phyloP scores from a whole-genome alignment of 1,139 yeast species.

The Kurtzmaniella natalensis region DNA sequence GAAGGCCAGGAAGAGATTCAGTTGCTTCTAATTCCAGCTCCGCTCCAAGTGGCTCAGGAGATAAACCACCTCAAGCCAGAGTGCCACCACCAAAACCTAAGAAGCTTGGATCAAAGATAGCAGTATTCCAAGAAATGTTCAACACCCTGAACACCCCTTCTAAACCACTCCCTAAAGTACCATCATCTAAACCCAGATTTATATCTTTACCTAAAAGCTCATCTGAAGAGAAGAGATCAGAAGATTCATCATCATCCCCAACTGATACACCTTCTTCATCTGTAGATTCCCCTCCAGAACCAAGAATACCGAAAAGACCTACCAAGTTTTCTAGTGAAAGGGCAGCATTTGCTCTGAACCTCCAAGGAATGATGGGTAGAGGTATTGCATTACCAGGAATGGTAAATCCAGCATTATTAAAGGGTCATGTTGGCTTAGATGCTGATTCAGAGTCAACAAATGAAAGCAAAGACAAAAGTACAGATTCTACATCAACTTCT shows the following conservation, averaged over 20 bases:
- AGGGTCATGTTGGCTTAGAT: no score
- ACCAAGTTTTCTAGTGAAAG: constrained; percentile 29
- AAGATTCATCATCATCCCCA: constrained; percentile 3
- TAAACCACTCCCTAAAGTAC: background rate
- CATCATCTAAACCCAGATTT: background rate
- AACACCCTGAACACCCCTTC: constrained; percentile 18
- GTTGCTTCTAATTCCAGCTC: no score
- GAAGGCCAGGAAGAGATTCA: constrained; percentile 10
- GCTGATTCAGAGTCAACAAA: no score
- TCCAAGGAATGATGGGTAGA: constrained; percentile 48
- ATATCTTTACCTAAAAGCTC: constrained; percentile 1
- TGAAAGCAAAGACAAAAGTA: constrained; percentile 7
- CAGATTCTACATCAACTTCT: constrained; percentile 7
- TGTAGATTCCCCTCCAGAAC: no score
- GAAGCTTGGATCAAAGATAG: constrained; percentile 70
- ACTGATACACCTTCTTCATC: constrained; percentile 6
- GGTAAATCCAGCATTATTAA: constrained; percentile 36
- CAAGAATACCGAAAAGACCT: constrained; percentile 9
- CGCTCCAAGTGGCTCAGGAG: no score
- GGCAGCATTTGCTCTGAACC: constrained; percentile 47
- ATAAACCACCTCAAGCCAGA: constrained; percentile 20
- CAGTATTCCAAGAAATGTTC: constrained; percentile 74
- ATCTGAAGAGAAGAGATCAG: constrained; percentile 6
- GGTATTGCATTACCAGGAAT: constrained; percentile 64
- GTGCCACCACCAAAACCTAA: constrained; percentile 70